A percentile compares a stretch with the other conserved stretches of the same genome.
Conservation (phyloP, 2,329 filamentous ascomycete genomes). For the Aspergillus uvarum region DNA sequence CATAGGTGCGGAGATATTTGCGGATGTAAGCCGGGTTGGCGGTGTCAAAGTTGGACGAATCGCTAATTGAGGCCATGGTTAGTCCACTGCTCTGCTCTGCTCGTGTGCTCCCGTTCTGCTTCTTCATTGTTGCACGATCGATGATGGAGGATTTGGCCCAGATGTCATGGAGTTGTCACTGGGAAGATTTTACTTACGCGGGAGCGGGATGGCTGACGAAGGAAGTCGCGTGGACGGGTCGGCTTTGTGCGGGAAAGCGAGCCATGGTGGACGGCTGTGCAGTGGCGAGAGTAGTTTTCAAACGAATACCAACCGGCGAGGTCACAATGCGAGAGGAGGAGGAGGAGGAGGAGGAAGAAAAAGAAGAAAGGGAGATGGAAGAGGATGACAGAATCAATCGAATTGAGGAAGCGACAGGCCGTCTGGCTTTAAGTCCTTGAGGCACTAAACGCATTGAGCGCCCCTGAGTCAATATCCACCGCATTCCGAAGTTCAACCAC, state of each 20-base stretch:
- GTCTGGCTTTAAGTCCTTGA: constrained; percentile 34
- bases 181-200: constrained; percentile 27
- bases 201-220: constrained; percentile 34
- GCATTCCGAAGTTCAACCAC: constrained; percentile 58
- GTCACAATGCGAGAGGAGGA: constrained; percentile 16
- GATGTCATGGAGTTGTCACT: too few relatives aligned
- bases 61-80: constrained; percentile 27
- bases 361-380: constrained; percentile 7
- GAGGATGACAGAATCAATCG: constrained; percentile 10
- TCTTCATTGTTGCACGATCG: background rate
- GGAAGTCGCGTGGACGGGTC: constrained; percentile 37
- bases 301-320: constrained; percentile 5
- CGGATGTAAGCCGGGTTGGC: constrained; percentile 51
- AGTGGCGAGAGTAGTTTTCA: constrained; percentile 22
- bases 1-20: constrained; percentile 53
- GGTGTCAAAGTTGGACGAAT: constrained; percentile 48
- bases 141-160: background rate
- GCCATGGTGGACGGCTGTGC: constrained; percentile 35
- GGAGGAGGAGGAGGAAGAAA: constrained; percentile 20
- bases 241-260: constrained; percentile 38
- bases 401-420: constrained; percentile 18
- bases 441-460: constrained; percentile 30
- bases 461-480: constrained; percentile 35
- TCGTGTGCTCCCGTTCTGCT: background rate
- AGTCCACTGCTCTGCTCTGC: background rate